These are phyloP conservation scores for Ambrosiella cleistominuta DNA, from an alignment of 2,329 filamentous ascomycete species.

Conservation along the genomic window DNA sequence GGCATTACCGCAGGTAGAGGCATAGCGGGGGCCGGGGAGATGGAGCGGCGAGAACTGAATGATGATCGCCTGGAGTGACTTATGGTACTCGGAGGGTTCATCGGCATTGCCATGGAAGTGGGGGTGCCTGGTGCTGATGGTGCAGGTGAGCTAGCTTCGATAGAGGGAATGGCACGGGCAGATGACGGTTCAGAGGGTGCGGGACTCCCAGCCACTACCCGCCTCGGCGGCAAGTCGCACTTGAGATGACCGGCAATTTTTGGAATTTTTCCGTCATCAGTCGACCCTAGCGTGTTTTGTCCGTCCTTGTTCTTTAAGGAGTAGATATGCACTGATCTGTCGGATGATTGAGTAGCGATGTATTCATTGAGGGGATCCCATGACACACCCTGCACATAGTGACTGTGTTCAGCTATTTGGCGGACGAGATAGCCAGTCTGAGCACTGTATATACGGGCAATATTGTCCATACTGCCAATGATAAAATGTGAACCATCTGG, in stretches of 20 bases:
- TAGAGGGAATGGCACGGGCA: conserved; percentile 28
- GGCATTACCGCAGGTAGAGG: conserved; percentile 78
- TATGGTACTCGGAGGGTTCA: conserved; percentile 83
- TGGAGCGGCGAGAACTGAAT: conserved; percentile 73
- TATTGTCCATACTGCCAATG: conserved; percentile 97
- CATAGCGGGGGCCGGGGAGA: conserved; percentile 82
- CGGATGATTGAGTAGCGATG: conserved; percentile 93
- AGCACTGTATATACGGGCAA: conserved; percentile 91
- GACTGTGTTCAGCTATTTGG: conserved; percentile 91
- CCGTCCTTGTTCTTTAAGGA: conserved; percentile 91
- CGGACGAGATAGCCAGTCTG: conserved; percentile 61
- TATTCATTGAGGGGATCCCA: conserved; percentile 98
- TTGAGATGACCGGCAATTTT: conserved; percentile 62
- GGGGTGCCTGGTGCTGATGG: conserved; percentile 90
- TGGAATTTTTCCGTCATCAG: conserved; percentile 47
- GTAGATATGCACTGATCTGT: conserved; percentile 95
- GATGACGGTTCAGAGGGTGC: conserved; percentile 34
- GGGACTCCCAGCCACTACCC: conserved; percentile 81
- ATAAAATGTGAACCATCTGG: conserved; percentile 95
- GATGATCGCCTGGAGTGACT: conserved; percentile 91
- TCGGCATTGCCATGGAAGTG: conserved; percentile 71
- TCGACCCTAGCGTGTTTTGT: conserved; percentile 58
- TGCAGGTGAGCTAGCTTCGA: conserved; percentile 57
- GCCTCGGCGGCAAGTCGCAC: conserved; percentile 80
- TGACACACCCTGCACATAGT: conserved; percentile 94